phyloP scores from a whole-genome alignment of 2,329 filamentous ascomycete genomes.

The Colletotrichum liriopes region DNA sequence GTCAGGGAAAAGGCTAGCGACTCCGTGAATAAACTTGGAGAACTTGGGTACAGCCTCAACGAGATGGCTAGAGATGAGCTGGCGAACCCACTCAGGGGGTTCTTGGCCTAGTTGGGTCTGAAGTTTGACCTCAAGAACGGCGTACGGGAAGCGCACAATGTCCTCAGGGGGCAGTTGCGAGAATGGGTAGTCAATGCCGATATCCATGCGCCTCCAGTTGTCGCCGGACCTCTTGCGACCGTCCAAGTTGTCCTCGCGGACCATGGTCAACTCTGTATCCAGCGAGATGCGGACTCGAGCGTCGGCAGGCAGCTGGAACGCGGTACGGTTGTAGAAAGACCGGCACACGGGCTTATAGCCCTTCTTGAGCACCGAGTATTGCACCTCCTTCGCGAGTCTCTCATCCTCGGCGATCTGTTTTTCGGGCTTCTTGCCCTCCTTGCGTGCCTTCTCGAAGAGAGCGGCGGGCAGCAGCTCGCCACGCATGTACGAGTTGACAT shows the following conservation, averaged over 20 bases:
- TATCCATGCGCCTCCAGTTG: constrained; percentile 98
- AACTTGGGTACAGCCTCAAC: constrained; percentile 99
- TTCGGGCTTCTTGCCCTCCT: constrained; percentile 93
- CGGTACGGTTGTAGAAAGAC: constrained; percentile 98
- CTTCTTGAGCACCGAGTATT: constrained; percentile 92
- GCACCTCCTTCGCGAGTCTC: constrained; percentile 90
- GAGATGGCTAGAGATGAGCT: constrained; percentile 92
- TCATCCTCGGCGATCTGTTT: constrained; percentile 94
- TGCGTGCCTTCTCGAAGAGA: constrained; percentile 96
- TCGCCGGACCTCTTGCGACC: constrained; percentile 82
- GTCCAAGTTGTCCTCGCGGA: constrained; percentile 94
- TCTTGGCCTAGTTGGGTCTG: constrained; percentile 97
- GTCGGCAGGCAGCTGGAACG: constrained; percentile 97
- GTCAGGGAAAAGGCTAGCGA: constrained; percentile 87
- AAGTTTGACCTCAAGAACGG: constrained; percentile 95
- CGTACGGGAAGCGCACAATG: constrained; percentile 93
- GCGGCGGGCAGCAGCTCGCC: constrained; percentile 88
- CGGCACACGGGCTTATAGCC: constrained; percentile 91
- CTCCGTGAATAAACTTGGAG: constrained; percentile 98
- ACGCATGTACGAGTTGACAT: constrained; percentile 90
- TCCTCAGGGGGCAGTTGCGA: constrained; percentile 88
- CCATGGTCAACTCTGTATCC: constrained; percentile 95
- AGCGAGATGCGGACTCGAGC: constrained; percentile 96
- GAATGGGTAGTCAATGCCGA: constrained; percentile 96
- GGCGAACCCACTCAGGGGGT: constrained; percentile 95